Evolutionary conservation across 768 basidiomycete genomes (phyloP).

Genomic region (Collybiopsis confluens): DNA sequence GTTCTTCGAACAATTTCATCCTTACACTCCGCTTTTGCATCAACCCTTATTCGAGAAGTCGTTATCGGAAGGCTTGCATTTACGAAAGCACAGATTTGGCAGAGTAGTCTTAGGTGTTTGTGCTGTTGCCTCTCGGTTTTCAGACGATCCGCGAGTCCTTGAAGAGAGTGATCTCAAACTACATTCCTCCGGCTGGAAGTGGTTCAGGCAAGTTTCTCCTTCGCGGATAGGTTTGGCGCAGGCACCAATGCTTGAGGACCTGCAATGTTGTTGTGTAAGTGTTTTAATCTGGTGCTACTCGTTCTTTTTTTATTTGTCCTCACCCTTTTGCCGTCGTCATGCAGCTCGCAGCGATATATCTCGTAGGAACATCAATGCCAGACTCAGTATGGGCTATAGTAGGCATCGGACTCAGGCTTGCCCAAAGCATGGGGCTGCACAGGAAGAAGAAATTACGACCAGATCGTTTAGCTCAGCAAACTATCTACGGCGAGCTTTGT

Average conservation of each 20-base stretch:
- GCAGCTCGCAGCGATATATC: slow-evolving; percentile 28
- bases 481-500: slow-evolving; percentile 55
- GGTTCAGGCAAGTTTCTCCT: slow-evolving; percentile 57
- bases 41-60: slow-evolving; percentile 41
- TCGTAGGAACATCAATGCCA: slow-evolving; percentile 30
- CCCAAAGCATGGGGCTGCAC: slow-evolving; percentile 41
- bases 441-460: slow-evolving; percentile 2
- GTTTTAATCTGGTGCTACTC: slow-evolving; percentile 26
- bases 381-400: slow-evolving; percentile 40
- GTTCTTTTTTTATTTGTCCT: slow-evolving; percentile 15
- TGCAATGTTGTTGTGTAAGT: slow-evolving; percentile 64
- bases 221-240: slow-evolving; percentile 54
- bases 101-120: slow-evolving; percentile 46
- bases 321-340: background rate
- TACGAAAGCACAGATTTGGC: slow-evolving; percentile 33
- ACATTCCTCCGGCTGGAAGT: slow-evolving; percentile 56
- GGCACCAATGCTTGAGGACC: slow-evolving; percentile 58
- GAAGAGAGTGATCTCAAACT: slow-evolving; percentile 24
- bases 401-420: slow-evolving; percentile 42
- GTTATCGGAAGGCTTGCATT: slow-evolving; percentile 31
- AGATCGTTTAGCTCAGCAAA: slow-evolving; percentile 18
- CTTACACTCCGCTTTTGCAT: slow-evolving; percentile 44
- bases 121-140: slow-evolving; percentile 45
- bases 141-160: slow-evolving; percentile 43
- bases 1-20: slow-evolving; percentile 42